phyloP scores from a whole-genome alignment of 2,329 filamentous ascomycete genomes.

The Penicillium sp. region DNA sequence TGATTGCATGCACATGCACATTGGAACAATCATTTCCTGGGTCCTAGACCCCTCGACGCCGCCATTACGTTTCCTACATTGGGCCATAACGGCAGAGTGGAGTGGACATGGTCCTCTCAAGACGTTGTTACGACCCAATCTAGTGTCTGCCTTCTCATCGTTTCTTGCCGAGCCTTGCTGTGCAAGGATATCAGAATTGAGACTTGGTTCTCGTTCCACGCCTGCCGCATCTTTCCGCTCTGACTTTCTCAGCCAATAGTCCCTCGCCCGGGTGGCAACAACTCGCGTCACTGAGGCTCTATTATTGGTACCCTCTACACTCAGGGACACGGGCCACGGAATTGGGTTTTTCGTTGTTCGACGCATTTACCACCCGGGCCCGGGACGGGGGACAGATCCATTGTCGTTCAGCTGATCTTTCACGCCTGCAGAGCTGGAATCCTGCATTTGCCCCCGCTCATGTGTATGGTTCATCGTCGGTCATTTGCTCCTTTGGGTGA shows the following conservation, averaged over 20 bases:
- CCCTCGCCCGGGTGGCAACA: conserved; percentile 30
- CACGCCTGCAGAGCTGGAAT: conserved; percentile 40
- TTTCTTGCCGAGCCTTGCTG: conserved; percentile 14
- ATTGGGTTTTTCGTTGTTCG: conserved; percentile 21
- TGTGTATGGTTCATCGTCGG: conserved; percentile 36
- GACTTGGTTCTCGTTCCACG: conserved; percentile 19
- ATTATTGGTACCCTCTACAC: conserved; percentile 32
- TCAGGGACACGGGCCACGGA: conserved; percentile 21
- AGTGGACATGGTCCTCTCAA: conserved; percentile 4
- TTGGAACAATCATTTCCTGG: conserved; percentile 8
- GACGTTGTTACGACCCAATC: conserved; percentile 24
- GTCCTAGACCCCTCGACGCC: conserved; percentile 1
- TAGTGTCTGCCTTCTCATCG: conserved; percentile 15
- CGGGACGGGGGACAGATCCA: conserved; percentile 22
- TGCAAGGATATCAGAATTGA: conserved; percentile 21
- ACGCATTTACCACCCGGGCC: conserved; percentile 16
- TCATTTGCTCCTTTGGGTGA: conserved; percentile 24
- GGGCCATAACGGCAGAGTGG: conserved; percentile 13
- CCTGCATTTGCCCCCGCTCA: conserved; percentile 38
- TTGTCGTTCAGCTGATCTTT: conserved; percentile 44
- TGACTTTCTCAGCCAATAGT: conserved; percentile 27
- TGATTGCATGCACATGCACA: conserved; percentile 23
- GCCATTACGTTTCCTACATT: conserved; percentile 14
- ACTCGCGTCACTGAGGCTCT: conserved; percentile 31
- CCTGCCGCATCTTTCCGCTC: conserved; percentile 32